These are phyloP conservation scores for Wickerhamomyces rabaulensis DNA, from an alignment of 805 yeast genomes.

Conservation along the genomic window DNA sequence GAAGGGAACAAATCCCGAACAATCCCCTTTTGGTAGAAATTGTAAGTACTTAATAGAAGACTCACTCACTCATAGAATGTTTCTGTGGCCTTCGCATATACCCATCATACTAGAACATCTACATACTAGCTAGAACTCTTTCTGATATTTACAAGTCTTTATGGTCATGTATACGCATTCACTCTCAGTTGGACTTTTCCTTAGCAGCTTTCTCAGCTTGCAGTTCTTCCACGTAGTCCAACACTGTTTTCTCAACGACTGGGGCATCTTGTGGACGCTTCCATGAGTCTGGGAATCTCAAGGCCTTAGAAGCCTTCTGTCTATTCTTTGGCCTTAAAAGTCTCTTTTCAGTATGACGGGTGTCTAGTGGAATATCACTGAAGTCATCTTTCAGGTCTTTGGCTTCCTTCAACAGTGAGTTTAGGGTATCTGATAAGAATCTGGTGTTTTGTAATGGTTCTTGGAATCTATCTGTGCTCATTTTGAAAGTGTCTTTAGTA, in stretches of 20 bases:
- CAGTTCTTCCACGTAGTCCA: slow-evolving; percentile 16
- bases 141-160: neutral
- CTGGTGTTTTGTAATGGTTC: slow-evolving; percentile 87
- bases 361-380: slow-evolving; percentile 77
- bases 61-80: too few relatives aligned
- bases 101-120: too few relatives aligned
- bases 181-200: neutral
- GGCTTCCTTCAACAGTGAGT: slow-evolving; percentile 57
- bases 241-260: slow-evolving; percentile 26
- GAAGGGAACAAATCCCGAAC: too few relatives aligned
- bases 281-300: slow-evolving; percentile 78
- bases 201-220: neutral
- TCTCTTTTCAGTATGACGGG: slow-evolving; percentile 55
- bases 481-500: slow-evolving; percentile 50
- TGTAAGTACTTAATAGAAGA: too few relatives aligned
- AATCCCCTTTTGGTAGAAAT: too few relatives aligned
- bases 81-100: too few relatives aligned
- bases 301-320: slow-evolving; percentile 28
- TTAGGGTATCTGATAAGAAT: slow-evolving; percentile 58
- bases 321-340: slow-evolving; percentile 32
- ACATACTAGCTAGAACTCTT: neutral
- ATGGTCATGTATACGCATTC: neutral
- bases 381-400: slow-evolving; percentile 60
- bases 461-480: slow-evolving; percentile 59
- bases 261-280: slow-evolving; percentile 69